Percentiles rank a stretch among this genome's conserved stretches.
These are phyloP conservation scores for Dendrobium officinale DNA, from an alignment of 106 monocot genomes.

Conservation along the genomic window DNA sequence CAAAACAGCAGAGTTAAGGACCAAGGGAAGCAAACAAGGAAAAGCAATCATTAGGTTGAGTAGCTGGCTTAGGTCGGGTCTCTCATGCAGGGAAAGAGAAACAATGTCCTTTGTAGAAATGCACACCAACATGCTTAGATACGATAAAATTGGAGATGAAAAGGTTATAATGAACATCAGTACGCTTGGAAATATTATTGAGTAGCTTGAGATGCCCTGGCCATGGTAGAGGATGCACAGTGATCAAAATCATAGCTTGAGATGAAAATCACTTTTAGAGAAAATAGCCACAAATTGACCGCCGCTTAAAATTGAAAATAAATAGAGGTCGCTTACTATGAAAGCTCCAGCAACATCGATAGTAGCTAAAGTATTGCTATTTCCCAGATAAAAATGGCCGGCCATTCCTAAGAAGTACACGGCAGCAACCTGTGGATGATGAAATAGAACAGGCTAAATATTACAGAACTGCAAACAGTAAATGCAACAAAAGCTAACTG, in stretches of 20 bases:
- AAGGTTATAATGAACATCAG: conserved; percentile 86
- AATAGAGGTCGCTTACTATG: conserved; percentile 38
- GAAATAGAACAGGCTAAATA: background rate
- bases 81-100: conserved; percentile 7
- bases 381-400: conserved; percentile 93
- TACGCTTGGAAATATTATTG: conserved; percentile 67
- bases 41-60: conserved; percentile 46
- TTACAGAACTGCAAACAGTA: background rate
- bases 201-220: conserved; percentile 87
- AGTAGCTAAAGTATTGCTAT: conserved; percentile 86
- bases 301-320: background rate
- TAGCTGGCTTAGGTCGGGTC: conserved; percentile 20
- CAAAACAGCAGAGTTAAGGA: conserved; percentile 71
- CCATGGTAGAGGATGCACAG: conserved; percentile 4
- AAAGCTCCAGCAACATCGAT: conserved; percentile 98
- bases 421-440: conserved; percentile 56
- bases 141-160: conserved; percentile 62
- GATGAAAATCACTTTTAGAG: background rate
- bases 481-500: background rate
- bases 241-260: conserved; percentile 1
- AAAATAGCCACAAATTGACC: background rate
- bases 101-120: conserved; percentile 28
- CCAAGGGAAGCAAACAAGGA: conserved; percentile 74
- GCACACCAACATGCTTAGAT: conserved; percentile 48
- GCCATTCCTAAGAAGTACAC: conserved; percentile 77